A percentile compares a stretch with the other conserved stretches of the same genome.
phyloP scores from a whole-genome alignment of 2,329 filamentous ascomycete genomes.

The Lasiodiplodia sp. region DNA sequence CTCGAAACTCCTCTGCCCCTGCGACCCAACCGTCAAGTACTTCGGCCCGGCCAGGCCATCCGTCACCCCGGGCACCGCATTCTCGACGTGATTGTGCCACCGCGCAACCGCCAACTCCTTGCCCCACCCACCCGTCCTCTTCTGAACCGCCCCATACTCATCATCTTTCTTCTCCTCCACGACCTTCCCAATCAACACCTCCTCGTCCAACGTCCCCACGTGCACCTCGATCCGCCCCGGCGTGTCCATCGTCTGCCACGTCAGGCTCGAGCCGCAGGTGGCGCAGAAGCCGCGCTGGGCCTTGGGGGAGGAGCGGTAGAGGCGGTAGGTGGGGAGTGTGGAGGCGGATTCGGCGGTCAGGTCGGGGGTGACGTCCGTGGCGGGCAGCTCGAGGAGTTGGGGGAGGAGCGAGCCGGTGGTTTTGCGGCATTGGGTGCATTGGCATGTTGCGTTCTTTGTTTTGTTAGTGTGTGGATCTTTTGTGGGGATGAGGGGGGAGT shows the following conservation, averaged over 20 bases:
- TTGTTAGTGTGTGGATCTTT: background rate
- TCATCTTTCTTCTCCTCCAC: conserved; percentile 36
- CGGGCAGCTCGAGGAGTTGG: conserved; percentile 35
- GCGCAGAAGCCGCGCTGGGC: conserved; percentile 38
- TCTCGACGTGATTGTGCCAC: conserved; percentile 39
- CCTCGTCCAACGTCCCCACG: conserved; percentile 39
- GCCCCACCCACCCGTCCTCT: conserved; percentile 37
- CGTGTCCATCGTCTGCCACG: conserved; percentile 33
- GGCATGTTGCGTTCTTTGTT: conserved; percentile 39
- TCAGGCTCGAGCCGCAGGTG: conserved; percentile 37
- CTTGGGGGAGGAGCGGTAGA: conserved; percentile 34
- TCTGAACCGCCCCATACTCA: conserved; percentile 36
- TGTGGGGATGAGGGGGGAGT: background rate
- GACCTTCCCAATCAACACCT: conserved; percentile 36
- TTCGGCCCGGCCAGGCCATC: conserved; percentile 38
- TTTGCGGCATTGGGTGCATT: conserved; percentile 43
- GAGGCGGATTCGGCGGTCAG: conserved; percentile 28
- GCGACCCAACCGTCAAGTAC: conserved; percentile 32
- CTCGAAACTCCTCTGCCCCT: conserved; percentile 33
- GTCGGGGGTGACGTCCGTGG: conserved; percentile 33
- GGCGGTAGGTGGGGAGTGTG: conserved; percentile 34
- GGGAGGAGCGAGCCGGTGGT: conserved; percentile 37
- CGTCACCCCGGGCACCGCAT: conserved; percentile 39
- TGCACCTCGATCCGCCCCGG: conserved; percentile 36
- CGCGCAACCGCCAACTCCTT: conserved; percentile 33